Base-by-base conservation (phyloP, 2,329 filamentous ascomycete genomes). In the Metarhizium album region DNA sequence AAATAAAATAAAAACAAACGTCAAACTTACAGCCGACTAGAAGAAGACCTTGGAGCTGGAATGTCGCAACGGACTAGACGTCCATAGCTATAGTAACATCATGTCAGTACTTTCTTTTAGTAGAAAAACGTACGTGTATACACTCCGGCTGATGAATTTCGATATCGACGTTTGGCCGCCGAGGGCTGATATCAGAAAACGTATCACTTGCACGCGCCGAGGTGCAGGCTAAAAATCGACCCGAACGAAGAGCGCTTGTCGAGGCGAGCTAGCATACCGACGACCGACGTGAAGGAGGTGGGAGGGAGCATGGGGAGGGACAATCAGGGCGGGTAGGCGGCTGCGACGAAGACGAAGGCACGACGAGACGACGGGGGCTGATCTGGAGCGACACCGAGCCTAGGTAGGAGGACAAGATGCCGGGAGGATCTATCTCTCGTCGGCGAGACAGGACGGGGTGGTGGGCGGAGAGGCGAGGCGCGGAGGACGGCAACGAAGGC, bases 51-150 rank as follows among this genome's bases (percentile, higher is more conserved):
- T 49, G 93, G 93, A 55, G 93, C 93, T 59, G 93, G 93, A 65
- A 98, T 98, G 67, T 98, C 93, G 72, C 93, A 98, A 62, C 93
- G 91, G 62, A 98, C 93, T 60, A 98, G 86, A 59, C 93, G 90
- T 59, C 93, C 93, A 75, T 96, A 98, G 70, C 91, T 97, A 66
- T 52, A 55, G 61, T 54, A 63, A 50, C 13, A 18, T 53, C 58
- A 74, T 78, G 53, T 54, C 48, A 54, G 53, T 50, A 52, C 24
- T 40, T 31, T 24, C 38, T 48, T n/a, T 48, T n/a, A 52, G 47
- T 18, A 49, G 47, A 48, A n/a, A 14, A 27, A 49, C 48, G 33
- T 51, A 54, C 51, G 46, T 22, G 22, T 46, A 24, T 22, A 37
- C 29, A 27, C 38, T 45, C 37, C 14, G 22, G 45, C 22, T 37